phyloP scores from a whole-genome alignment of 2,329 filamentous ascomycete genomes.

The Fusarium nanum region DNA sequence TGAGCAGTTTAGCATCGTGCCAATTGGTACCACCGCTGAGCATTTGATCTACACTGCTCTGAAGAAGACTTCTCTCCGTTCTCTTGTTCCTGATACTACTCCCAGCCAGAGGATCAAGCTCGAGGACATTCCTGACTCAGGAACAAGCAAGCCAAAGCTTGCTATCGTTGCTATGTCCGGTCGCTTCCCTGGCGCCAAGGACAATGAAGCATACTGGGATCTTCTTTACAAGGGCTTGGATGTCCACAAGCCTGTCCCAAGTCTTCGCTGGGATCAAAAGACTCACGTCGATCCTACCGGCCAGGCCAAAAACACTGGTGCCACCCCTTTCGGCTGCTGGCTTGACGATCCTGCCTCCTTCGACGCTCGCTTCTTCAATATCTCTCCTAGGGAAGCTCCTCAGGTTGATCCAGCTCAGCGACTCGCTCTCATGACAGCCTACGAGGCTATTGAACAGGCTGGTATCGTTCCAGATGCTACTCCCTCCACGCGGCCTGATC shows the following conservation, averaged over 20 bases:
- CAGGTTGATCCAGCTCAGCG: constrained; percentile 74
- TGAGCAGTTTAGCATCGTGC: constrained; percentile 15
- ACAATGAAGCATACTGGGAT: constrained; percentile 72
- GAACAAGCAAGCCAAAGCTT: constrained; percentile 30
- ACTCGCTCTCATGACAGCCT: constrained; percentile 72
- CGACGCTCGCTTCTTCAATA: constrained; percentile 78
- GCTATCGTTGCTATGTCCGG: constrained; percentile 76
- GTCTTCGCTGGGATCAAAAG: constrained; percentile 38
- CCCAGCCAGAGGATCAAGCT: accelerated
- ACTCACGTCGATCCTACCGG: constrained; percentile 63
- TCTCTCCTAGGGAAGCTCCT: constrained; percentile 61
- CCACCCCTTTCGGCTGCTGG: constrained; percentile 55
- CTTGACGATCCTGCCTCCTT: constrained; percentile 75
- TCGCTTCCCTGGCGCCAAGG: constrained; percentile 70
- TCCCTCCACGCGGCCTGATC: constrained; percentile 66
- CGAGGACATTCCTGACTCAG: accelerated
- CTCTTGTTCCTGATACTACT: constrained; percentile 5
- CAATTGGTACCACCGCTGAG: constrained; percentile 30
- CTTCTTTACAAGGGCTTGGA: constrained; percentile 73
- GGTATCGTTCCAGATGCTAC: constrained; percentile 73
- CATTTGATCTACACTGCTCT: constrained; percentile 39
- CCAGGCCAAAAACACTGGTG: constrained; percentile 70
- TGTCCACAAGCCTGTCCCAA: constrained; percentile 66
- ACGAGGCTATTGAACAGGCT: constrained; percentile 75
- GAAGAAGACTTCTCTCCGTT: constrained; percentile 28